Evolutionary conservation across 768 basidiomycete genomes (phyloP).

Genomic region (Kwoniella sp.): DNA sequence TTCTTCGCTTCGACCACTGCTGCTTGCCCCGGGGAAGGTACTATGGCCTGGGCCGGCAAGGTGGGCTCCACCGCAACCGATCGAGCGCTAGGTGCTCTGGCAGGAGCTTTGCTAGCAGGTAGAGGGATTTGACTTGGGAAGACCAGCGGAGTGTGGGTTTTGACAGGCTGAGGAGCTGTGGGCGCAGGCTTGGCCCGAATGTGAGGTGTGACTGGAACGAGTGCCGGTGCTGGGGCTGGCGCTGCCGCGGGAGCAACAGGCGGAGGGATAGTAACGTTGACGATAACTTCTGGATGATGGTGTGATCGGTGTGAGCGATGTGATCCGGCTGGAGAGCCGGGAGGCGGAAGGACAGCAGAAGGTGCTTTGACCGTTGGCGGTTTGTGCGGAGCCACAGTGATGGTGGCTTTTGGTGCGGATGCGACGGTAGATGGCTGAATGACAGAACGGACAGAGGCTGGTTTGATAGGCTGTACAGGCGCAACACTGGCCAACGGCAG

Average conservation of each 20-base stretch:
- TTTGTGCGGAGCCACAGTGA: neutral
- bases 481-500: too few relatives aligned
- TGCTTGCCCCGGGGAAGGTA: neutral
- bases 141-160: slow-evolving; percentile 7
- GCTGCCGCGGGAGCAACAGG: slow-evolving; percentile 9
- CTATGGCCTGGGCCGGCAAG: neutral
- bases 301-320: slow-evolving; percentile 14
- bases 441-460: neutral
- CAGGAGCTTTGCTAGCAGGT: slow-evolving; percentile 4
- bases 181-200: too few relatives aligned
- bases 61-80: slow-evolving; percentile 4
- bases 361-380: slow-evolving; percentile 8
- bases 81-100: slow-evolving; percentile 3
- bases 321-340: neutral
- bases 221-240: slow-evolving; percentile 6
- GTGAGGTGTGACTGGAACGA: too few relatives aligned
- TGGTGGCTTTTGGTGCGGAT: neutral
- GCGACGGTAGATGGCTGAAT: too few relatives aligned
- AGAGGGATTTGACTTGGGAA: slow-evolving; percentile 7
- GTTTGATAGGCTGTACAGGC: neutral
- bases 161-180: slow-evolving; percentile 1
- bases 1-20: too few relatives aligned
- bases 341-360: slow-evolving; percentile 3
- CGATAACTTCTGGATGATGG: slow-evolving; percentile 33
- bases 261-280: slow-evolving; percentile 32